Evolutionary conservation across 2,329 filamentous ascomycete genomes (phyloP), one percentile per base, ranked within the genome.

Genomic region (Alternaria arborescens): DNA sequence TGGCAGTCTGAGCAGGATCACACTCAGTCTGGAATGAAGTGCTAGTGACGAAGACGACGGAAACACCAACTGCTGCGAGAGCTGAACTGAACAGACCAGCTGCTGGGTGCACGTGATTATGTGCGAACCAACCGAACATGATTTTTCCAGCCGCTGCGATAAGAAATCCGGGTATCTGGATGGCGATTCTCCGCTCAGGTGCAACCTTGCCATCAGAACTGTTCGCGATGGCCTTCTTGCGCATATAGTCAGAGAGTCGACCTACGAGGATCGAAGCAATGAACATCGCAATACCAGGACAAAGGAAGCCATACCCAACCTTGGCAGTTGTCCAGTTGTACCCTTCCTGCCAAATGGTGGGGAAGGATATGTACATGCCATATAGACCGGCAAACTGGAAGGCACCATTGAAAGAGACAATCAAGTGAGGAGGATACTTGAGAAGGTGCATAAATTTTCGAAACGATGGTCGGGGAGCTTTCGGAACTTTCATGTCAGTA

Each of bases 11-110:
- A 43, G 75, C 65, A 11, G 77, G 75, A 2, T 78, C 73, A 54
- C 77, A 80, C 58, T 81, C 78, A 12, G 80, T 81, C 41, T 81
- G 74, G 60, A 80, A 82, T 1, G 78, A 77, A 0, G 79, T 81
- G 22, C 74, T 80, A 3, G 79, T 77, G 18, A 82, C 77, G 58
- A 82, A 80, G 43, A 82, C 79, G 62, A 80, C 40, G 10, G 69
- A 69, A 8, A 65, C 79, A 7, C 78, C 78, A 58, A 79, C 78
- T 36, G 32, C 32, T 36, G 32, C 32, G 12, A 36, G 32, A 36
- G 32, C 32, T 12, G 32, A 16, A 36, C 32, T 36, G 32, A 36
- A 36, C 11, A 36, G 32, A 36, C 32, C 32, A 0, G 14, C 32
- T 16, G 32, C 32, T 36, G 69, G 69, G 32, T 66, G 70, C 55